phyloP scores from a whole-genome alignment of 345 rosid genomes.

The Euphorbia lathyris region DNA sequence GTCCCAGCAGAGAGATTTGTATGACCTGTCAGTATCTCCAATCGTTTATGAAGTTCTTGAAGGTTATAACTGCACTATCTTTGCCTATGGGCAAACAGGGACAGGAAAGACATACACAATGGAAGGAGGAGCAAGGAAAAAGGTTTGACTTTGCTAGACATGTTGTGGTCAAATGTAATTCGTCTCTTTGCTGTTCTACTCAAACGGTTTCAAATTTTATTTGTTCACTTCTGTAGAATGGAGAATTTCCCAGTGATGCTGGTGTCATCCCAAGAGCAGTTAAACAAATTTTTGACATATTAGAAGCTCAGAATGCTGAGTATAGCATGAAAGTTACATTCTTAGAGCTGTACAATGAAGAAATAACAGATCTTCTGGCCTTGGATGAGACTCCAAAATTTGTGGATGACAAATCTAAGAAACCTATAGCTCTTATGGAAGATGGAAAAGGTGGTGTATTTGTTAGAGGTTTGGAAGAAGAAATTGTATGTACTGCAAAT shows the following conservation, averaged over 20 bases:
- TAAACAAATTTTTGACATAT: constrained; percentile 79
- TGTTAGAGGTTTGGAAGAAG: constrained; percentile 97
- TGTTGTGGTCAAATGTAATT: not conserved
- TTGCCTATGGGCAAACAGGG: constrained; percentile 99
- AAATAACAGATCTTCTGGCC: constrained; percentile 96
- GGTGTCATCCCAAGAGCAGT: constrained; percentile 99
- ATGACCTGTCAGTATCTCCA: constrained; percentile 79
- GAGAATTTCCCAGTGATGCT: constrained; percentile 92
- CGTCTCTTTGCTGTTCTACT: constrained; percentile 1
- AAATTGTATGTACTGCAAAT: constrained; percentile 86
- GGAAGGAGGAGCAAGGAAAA: constrained; percentile 98
- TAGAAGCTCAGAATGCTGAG: constrained; percentile 88
- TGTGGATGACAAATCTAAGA: constrained; percentile 85
- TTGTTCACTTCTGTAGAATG: constrained; percentile 54
- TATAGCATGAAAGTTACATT: constrained; percentile 98
- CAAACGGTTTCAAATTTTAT: constrained; percentile 19
- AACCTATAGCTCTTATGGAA: constrained; percentile 96
- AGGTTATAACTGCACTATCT: constrained; percentile 97
- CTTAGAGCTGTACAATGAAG: constrained; percentile 91
- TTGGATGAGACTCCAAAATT: constrained; percentile 75
- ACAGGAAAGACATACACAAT: constrained; percentile 98
- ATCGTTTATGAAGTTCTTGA: constrained; percentile 95
- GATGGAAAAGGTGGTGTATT: constrained; percentile 99
- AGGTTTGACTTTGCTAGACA: constrained; percentile 38
- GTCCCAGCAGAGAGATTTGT: constrained; percentile 84